Conservation (phyloP, 768 basidiomycete genomes). For the Strobilomyces echinocephalus region DNA sequence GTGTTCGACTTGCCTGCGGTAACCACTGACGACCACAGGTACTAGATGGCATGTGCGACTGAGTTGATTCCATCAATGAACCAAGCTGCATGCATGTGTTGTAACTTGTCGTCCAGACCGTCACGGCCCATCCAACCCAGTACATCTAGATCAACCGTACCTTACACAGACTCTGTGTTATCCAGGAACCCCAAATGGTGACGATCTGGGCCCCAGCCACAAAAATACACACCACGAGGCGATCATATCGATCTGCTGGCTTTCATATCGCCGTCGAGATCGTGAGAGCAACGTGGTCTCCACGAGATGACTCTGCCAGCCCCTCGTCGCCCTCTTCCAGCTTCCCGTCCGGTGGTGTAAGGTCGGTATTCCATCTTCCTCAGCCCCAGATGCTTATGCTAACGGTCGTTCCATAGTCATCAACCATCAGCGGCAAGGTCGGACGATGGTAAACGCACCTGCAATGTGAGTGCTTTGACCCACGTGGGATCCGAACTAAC, state of each 20-base stretch:
- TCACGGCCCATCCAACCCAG: no score
- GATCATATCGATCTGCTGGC: constrained; percentile 17
- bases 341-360: not conserved
- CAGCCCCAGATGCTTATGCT: not conserved
- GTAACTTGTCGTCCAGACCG: no score
- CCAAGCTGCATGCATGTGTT: no score
- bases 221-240: constrained; percentile 6
- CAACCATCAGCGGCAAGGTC: not conserved
- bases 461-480: constrained; percentile 1
- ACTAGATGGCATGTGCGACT: not conserved
- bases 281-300: constrained; percentile 23
- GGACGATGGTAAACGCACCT: constrained; percentile 7
- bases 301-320: constrained; percentile 7
- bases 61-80: not conserved
- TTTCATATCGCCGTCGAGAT: constrained; percentile 8
- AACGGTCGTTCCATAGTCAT: not conserved
- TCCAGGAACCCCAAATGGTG: no score
- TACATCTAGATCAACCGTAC: no score
- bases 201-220: not conserved
- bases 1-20: not conserved
- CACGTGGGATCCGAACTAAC: constrained; percentile 4
- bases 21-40: constrained; percentile 1
- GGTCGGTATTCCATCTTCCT: constrained; percentile 1
- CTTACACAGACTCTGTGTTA: no score
- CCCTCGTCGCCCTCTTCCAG: constrained; percentile 4